Evolutionary conservation across 2,329 filamentous ascomycete genomes (phyloP), one percentile per base, ranked within the genome.

Genomic region (Incumbomyces lentus): DNA sequence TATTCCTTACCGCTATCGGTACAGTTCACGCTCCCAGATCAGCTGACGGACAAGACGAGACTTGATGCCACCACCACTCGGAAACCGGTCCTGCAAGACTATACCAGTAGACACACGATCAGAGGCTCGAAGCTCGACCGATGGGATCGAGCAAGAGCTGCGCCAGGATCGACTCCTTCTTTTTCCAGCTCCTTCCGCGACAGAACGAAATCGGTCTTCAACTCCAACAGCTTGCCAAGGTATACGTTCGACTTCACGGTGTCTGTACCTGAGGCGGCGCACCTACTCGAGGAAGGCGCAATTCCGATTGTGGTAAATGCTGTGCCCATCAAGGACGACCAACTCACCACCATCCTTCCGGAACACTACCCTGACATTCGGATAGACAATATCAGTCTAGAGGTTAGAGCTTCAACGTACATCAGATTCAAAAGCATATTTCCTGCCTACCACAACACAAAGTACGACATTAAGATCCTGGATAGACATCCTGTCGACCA

Each of bases 191-290:
- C 49, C 4, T 19, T 55, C 32, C 48, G 47, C 6, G 51, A 55
- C 30, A 48, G 46, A 26, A 52, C 53, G 26, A 50, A 49, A 6
- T 51, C 51, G 13, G 35, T 55, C 22, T 55, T 55, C 35, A 50
- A 52, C 22, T 46, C 46, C 10, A 48, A 50, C 40, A 47, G 45
- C 19, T 42, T 55, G 22, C 53, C 53, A 11, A 36, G 30, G 7
- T 55, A 50, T 41, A 50, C 53, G 3, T 53, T 55, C 47, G 46
- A 32, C 16, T 13, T 55, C 13, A 41, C 31, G 2, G 49, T 55
- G 18, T 37, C 33, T n/a, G 38, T 19, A 14, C 42, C 42, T n/a
- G 18, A 38, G 4, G 33, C 11, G 8, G 30, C 38, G 30, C 42
- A 38, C n/a, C 12, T 45, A 6, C 26, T 45, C 2, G 33, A 37